phyloP scores from a whole-genome alignment of 305 asterid genomes.

The Fraxinus albicans region DNA sequence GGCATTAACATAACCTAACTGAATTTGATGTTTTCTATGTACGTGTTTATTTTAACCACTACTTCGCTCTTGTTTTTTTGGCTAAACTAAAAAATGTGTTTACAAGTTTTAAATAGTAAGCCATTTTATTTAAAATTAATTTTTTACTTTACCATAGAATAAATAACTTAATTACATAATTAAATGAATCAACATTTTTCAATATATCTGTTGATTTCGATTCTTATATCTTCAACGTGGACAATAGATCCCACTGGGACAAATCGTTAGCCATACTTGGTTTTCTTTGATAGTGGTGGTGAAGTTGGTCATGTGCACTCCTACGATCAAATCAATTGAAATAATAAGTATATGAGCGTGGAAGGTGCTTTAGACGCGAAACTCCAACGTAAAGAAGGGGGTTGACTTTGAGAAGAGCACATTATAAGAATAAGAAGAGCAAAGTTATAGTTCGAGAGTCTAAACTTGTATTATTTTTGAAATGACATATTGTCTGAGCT shows the following conservation, averaged over 20 bases:
- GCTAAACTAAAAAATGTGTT: neutral
- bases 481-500: no score
- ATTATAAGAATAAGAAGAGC: no score
- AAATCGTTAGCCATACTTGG: neutral
- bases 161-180: no score
- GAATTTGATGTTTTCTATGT: neutral
- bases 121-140: neutral
- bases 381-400: no score
- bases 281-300: neutral
- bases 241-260: neutral
- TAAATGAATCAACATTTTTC: neutral
- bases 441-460: no score
- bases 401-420: neutral
- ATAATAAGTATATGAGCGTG: neutral
- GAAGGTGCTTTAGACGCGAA: neutral
- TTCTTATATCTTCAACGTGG: no score
- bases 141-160: neutral
- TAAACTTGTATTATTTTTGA: neutral
- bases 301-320: neutral
- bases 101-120: neutral
- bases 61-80: neutral
- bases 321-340: no score
- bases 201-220: neutral
- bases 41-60: neutral
- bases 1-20: neutral